Base-by-base conservation (phyloP, 371 early-diverging fungal species). In the Syncephalastrum sp. region DNA sequence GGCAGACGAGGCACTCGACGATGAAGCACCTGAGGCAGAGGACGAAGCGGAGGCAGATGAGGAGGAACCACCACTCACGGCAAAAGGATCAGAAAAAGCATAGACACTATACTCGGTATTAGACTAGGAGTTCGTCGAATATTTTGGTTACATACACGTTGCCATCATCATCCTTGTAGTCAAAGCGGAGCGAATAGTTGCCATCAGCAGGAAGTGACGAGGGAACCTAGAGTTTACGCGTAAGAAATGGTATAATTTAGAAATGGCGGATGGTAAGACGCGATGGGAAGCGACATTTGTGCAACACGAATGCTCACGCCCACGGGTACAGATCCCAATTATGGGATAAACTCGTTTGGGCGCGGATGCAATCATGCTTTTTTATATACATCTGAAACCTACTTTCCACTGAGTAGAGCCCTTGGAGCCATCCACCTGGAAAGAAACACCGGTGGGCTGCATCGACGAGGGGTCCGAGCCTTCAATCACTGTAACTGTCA, bases 11-110 rank as follows among this genome's bases (percentile, higher is more conserved):
- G 41, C 19, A 33, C 38, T 10, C 38, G 48, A 19, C 17, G 38
- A 57, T 21, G 51, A 51, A 12, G 51, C 51, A 51, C 33, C 41
- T 4, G 50, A 25, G 19, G 50, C 24, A 51, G 51, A 27, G 23
- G 51, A 33, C 16, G 47, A 23, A 24, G 42, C 38, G 21, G 57
- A 42, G 16, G 50, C 41, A 38, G 47, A 21, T 5, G 50, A 48
- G 21, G 50, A 17, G 16, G 27, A n/a, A 14, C 50, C 57, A 41
- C 50, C 50, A 10, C 21, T 16, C 13, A 57, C 43, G 23, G 50
- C 7, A 42, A 57, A 57, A 4, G 57, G 50, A 21, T 49, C 57
- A 14, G 57, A 57, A 43, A 49, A 57, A 38, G 50, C 48, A 42
- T 48, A 47, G 49, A 42, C 42, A 42, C 57, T 57, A n/a, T 15